These are phyloP conservation scores for Candida tammaniensis DNA, from an alignment of 805 yeast genomes.

Conservation along the genomic window DNA sequence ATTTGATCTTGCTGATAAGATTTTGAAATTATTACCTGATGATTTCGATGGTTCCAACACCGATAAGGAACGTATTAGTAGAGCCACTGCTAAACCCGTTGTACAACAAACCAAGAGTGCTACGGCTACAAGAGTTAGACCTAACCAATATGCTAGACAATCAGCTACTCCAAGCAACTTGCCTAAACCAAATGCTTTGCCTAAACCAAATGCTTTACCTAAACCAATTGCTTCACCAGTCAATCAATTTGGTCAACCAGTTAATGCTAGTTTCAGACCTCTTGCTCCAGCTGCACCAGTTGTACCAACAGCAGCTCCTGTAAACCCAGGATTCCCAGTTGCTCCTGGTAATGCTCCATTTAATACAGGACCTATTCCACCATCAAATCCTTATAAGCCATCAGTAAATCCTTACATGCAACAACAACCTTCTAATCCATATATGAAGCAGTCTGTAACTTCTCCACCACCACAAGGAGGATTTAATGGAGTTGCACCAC, in stretches of 20 bases:
- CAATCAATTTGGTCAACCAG: conserved; percentile 7
- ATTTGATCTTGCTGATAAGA: conserved; percentile 72
- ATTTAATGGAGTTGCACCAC: conserved; percentile 18
- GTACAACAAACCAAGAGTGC: not conserved
- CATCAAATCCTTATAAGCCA: conserved; percentile 28
- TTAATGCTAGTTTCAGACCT: conserved; percentile 7
- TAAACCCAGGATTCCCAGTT: not conserved
- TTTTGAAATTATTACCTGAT: conserved; percentile 69
- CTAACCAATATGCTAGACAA: conserved; percentile 10
- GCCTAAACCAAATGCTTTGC: no score
- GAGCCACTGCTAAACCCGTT: conserved; percentile 50
- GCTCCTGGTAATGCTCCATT: not conserved
- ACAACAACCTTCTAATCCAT: conserved; percentile 29
- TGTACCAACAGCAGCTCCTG: conserved; percentile 3
- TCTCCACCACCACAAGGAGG: no score
- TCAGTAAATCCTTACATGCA: conserved; percentile 15
- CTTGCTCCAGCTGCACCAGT: conserved; percentile 13
- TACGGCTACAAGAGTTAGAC: conserved; percentile 2
- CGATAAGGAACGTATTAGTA: conserved; percentile 76
- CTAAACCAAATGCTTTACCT: no score
- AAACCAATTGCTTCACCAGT: conserved; percentile 10
- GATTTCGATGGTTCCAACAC: conserved; percentile 64
- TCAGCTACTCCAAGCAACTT: conserved; percentile 1
- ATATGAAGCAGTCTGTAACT: conserved; percentile 25
- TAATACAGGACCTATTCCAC: conserved; percentile 14